Evolutionary conservation across 345 rosid genomes (phyloP).

Genomic region (Eucalyptus virginea): DNA sequence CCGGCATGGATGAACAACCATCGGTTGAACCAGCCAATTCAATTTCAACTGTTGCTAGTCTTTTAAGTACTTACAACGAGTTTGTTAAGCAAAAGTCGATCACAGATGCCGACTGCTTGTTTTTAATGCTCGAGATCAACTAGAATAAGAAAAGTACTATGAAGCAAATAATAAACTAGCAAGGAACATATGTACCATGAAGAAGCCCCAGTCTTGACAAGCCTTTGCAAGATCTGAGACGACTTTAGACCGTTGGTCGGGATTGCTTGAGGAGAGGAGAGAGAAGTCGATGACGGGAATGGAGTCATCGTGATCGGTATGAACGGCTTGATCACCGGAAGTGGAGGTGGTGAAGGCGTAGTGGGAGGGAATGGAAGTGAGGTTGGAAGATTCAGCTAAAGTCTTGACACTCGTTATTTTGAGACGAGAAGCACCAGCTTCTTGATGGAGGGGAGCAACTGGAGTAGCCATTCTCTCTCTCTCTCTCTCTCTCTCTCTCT

Average conservation of each 20-base stretch:
- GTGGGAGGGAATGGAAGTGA: not conserved
- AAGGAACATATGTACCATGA: slow-evolving; percentile 9
- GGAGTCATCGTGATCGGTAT: not conserved
- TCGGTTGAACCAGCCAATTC: not conserved
- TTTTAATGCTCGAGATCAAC: not conserved
- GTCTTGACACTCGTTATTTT: not conserved
- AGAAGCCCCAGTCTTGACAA: slow-evolving; percentile 51
- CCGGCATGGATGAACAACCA: not conserved
- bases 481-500: not conserved
- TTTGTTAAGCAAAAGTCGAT: not conserved
- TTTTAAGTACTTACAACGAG: not conserved
- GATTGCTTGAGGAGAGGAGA: slow-evolving; percentile 14
- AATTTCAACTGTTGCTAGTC: not conserved
- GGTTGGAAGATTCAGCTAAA: not conserved
- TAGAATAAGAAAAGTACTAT: not conserved
- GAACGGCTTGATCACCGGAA: not conserved
- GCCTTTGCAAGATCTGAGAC: slow-evolving; percentile 31
- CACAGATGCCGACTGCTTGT: not conserved
- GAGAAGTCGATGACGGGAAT: slow-evolving; percentile 43
- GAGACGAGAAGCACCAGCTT: not conserved
- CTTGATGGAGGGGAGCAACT: not conserved
- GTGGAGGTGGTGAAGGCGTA: not conserved
- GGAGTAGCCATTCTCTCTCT: not conserved
- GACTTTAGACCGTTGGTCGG: slow-evolving; percentile 10
- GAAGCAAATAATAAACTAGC: not conserved